Evolutionary conservation across 768 basidiomycete species (phyloP).

Genomic region (Mycena pura): DNA sequence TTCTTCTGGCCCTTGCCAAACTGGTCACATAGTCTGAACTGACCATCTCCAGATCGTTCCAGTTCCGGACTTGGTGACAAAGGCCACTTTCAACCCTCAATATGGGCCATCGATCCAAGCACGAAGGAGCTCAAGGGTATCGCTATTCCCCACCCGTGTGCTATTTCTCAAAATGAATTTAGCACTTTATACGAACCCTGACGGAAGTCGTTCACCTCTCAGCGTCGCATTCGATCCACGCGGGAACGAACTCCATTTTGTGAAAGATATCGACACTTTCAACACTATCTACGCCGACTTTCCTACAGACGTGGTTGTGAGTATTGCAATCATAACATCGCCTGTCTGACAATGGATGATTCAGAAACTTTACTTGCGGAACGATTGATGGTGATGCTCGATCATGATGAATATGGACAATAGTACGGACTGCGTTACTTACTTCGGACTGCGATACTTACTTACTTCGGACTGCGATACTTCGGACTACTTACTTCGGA

Average conservation of each 20-base stretch:
- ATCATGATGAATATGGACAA: too few relatives aligned
- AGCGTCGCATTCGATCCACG: not conserved
- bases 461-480: too few relatives aligned
- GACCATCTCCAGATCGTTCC: not conserved
- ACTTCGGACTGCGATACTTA: too few relatives aligned
- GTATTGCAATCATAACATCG: not conserved
- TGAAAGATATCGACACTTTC: slow-evolving; percentile 1
- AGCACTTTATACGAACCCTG: slow-evolving; percentile 14
- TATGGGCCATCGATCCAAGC: slow-evolving; percentile 10
- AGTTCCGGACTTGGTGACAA: not conserved
- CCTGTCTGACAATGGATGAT: not conserved
- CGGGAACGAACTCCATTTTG: slow-evolving; percentile 15
- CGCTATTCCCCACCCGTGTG: not conserved
- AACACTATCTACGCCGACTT: slow-evolving; percentile 5
- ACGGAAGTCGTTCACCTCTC: slow-evolving; percentile 2
- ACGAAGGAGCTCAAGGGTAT: slow-evolving; percentile 18
- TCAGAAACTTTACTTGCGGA: slow-evolving; percentile 11
- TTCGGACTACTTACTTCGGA: too few relatives aligned
- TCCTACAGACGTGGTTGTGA: not conserved
- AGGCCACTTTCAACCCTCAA: not conserved
- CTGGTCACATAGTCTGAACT: not conserved
- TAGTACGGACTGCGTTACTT: too few relatives aligned
- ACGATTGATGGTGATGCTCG: slow-evolving; percentile 13
- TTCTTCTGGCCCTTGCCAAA: not conserved
- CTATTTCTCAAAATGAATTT: not conserved